Evolutionary conservation across 768 basidiomycete species (phyloP), one percentile per base, ranked within the genome.

Genomic region (Xerocomus brunneocitrinus): DNA sequence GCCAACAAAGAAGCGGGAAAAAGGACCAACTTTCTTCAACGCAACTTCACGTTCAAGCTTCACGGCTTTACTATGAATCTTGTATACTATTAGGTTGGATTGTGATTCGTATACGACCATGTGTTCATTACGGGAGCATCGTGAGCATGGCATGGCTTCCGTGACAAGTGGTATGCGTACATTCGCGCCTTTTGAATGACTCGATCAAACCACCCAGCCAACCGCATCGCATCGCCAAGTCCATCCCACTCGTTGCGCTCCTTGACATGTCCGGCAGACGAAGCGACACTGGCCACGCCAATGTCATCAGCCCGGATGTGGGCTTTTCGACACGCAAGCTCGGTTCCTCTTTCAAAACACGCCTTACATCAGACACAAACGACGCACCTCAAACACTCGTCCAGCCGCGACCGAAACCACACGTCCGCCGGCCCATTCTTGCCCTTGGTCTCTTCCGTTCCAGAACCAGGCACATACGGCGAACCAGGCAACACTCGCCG

Each of bases 271-370:
- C 54, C 62, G 2, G 62, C 55, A 16, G 63, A 57, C 8, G 56
- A 61, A 1, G 54, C 43, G 6, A 55, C 36, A 38, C 53, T 62
- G 3, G 50, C 34, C 1, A 41, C 14, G 19, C 35, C 30, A 14
- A 54, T 27, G 12, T 56, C 52, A 28, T 58, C 52, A 0, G 35
- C 44, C 5, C 46, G 52, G 13, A 42, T 32, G 25, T 62, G 53
- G 3, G 83, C 85, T 65, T 87, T 89, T 32, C 90, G 76, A 35
- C 89, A 89, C 13, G 89, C 81, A 8, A 92, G 71, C 66, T 93
- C 90, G 0, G 88, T 90, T 7, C 31, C 31, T 9, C 22, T 8
- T 19, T 31, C 10, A 31, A 22, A 1, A n/a, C 30, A 45, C n/a
- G 2, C 8, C 30, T n/a, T 5, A 2, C 24, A 14, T 16, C 22